phyloP scores from a whole-genome alignment of 371 early-diverging fungal species.

The Mucor racemosus region DNA sequence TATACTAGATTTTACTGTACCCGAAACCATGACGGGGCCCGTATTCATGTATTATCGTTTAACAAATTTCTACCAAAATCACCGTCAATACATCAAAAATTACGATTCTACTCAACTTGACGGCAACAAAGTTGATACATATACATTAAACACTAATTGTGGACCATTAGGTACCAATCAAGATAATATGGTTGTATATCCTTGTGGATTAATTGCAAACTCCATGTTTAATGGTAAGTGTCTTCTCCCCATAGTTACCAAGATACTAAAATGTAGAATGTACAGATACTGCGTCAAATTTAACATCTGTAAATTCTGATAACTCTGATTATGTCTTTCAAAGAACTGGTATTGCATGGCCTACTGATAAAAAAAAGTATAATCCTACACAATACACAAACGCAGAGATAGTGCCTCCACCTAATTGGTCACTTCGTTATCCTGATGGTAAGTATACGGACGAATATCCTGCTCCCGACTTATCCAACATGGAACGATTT shows the following conservation, averaged over 20 bases:
- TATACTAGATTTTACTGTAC: slow-evolving; percentile 77
- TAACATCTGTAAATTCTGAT: slow-evolving; percentile 23
- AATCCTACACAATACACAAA: slow-evolving; percentile 59
- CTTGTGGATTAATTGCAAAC: slow-evolving; percentile 99
- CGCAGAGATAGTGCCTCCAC: slow-evolving; percentile 73
- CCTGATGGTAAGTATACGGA: slow-evolving; percentile 65
- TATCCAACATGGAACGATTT: slow-evolving; percentile 78
- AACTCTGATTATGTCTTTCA: slow-evolving; percentile 47
- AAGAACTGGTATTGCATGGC: slow-evolving; percentile 84
- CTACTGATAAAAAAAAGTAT: slow-evolving; percentile 80
- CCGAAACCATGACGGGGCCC: slow-evolving; percentile 69
- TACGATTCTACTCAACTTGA: slow-evolving; percentile 83
- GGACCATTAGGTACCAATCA: slow-evolving; percentile 53
- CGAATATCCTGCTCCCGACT: slow-evolving; percentile 70
- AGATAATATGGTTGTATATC: slow-evolving; percentile 71
- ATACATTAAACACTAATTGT: slow-evolving; percentile 41
- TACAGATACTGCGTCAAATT: slow-evolving; percentile 46
- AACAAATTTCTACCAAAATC: slow-evolving; percentile 98
- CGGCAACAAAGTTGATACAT: slow-evolving; percentile 51
- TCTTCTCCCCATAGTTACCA: background rate
- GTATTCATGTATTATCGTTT: slow-evolving; percentile 95
- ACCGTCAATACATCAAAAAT: slow-evolving; percentile 94
- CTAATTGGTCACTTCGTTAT: slow-evolving; percentile 73
- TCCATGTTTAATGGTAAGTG: slow-evolving; percentile 86
- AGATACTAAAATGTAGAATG: background rate